A percentile compares a stretch with the other conserved stretches of the same genome.
phyloP scores from a whole-genome alignment of 2,329 filamentous ascomycete genomes.

The Exophiala spinifera region DNA sequence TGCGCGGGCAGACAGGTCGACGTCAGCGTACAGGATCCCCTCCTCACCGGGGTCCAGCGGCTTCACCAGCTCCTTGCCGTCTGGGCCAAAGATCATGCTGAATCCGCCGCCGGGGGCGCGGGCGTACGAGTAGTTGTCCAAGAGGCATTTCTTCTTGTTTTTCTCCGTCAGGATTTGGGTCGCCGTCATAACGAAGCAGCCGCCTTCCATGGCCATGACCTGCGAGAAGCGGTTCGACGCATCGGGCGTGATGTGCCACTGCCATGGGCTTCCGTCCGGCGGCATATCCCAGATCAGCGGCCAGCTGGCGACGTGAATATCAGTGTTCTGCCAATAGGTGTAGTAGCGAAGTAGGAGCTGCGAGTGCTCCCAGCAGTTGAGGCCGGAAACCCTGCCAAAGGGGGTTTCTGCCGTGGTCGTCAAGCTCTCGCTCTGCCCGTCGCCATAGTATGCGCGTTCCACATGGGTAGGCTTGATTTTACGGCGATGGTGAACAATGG shows the following conservation, averaged over 20 bases:
- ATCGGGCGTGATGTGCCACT: background rate
- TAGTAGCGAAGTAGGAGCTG: slow-evolving; percentile 30
- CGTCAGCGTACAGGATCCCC: slow-evolving; percentile 50
- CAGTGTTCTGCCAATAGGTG: background rate
- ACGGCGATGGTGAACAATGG: slow-evolving; percentile 40
- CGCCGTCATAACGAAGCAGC: slow-evolving; percentile 42
- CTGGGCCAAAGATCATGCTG: slow-evolving; percentile 52
- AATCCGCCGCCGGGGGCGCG: slow-evolving; percentile 39
- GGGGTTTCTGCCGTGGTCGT: slow-evolving; percentile 41
- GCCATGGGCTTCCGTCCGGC: background rate
- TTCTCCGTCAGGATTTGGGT: slow-evolving; percentile 43
- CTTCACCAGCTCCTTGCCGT: slow-evolving; percentile 48
- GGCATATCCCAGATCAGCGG: background rate
- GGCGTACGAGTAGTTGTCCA: background rate
- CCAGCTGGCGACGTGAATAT: slow-evolving; percentile 7
- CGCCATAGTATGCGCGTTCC: slow-evolving; percentile 48
- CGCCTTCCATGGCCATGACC: slow-evolving; percentile 46
- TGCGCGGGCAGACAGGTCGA: slow-evolving; percentile 39
- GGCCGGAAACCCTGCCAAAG: slow-evolving; percentile 31
- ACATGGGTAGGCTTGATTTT: slow-evolving; percentile 53
- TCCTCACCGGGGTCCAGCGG: slow-evolving; percentile 42
- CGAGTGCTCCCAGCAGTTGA: slow-evolving; percentile 41
- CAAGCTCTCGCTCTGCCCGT: slow-evolving; percentile 36
- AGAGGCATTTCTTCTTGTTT: slow-evolving; percentile 42
- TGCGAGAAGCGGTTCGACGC: slow-evolving; percentile 32